These are phyloP conservation scores for Ogataea hybrid DNA, from an alignment of 1,139 yeast species.

Conservation along the genomic window DNA sequence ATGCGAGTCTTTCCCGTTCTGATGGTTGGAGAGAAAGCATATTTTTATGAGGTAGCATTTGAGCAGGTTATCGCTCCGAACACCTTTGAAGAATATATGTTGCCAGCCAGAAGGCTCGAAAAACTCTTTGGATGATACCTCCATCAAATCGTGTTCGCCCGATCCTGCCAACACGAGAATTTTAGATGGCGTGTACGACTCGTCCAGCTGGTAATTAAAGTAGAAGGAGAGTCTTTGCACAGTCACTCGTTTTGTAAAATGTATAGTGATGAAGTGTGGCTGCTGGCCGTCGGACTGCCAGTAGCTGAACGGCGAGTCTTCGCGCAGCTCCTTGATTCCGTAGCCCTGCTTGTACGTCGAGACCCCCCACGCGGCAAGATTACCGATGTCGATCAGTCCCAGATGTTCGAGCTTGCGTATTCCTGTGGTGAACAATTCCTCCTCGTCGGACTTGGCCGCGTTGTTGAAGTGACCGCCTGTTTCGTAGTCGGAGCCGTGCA, in stretches of 20 bases:
- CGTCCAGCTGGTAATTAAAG: constrained; percentile 68
- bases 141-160: constrained; percentile 78
- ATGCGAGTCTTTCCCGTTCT: constrained; percentile 95
- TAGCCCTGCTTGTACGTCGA: constrained; percentile 74
- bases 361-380: constrained; percentile 81
- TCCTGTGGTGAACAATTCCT: constrained; percentile 41
- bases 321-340: constrained; percentile 68
- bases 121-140: constrained; percentile 66
- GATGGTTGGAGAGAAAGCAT: constrained; percentile 78
- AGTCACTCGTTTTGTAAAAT: constrained; percentile 75
- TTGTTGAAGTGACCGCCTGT: constrained; percentile 17
- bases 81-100: constrained; percentile 63
- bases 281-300: constrained; percentile 99
- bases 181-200: constrained; percentile 86
- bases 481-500: constrained; percentile 11
- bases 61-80: constrained; percentile 56
- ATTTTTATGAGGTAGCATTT: constrained; percentile 74
- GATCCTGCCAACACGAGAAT: constrained; percentile 77
- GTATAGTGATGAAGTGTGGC: constrained; percentile 82
- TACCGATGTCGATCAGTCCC: constrained; percentile 70
- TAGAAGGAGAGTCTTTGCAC: constrained; percentile 71
- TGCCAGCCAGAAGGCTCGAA: constrained; percentile 87
- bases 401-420: constrained; percentile 53
- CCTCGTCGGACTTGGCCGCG: constrained; percentile 30
- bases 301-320: constrained; percentile 68